These are phyloP conservation scores for Arabidopsis thaliana DNA, from an alignment of 345 rosid genomes.

Conservation along the genomic window DNA sequence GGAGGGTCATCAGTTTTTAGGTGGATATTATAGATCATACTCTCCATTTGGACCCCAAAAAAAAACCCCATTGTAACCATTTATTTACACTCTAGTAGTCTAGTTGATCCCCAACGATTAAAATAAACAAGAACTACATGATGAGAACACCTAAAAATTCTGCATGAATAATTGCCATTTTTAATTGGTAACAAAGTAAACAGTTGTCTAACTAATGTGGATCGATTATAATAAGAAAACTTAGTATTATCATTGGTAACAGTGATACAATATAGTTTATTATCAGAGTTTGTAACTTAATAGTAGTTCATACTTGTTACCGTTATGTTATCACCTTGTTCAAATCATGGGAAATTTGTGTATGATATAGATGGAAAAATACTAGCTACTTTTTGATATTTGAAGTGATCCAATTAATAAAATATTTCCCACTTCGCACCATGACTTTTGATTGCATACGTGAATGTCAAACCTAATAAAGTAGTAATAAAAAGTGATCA, in stretches of 20 bases:
- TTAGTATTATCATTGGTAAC: not conserved
- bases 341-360: not conserved
- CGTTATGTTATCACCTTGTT: conserved; percentile 2
- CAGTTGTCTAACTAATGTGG: too few species aligned
- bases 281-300: not conserved
- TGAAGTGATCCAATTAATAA: conserved; percentile 3
- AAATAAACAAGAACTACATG: too few species aligned
- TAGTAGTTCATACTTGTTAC: conserved; percentile 1
- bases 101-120: too few species aligned
- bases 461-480: conserved; percentile 45
- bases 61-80: too few species aligned
- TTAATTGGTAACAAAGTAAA: too few species aligned
- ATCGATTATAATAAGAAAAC: not conserved
- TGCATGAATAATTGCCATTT: too few species aligned
- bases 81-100: too few species aligned
- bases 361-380: not conserved
- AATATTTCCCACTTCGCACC: conserved; percentile 32
- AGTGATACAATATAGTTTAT: not conserved
- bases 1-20: too few species aligned
- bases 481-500: conserved; percentile 28
- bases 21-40: too few species aligned
- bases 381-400: not conserved
- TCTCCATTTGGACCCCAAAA: too few species aligned
- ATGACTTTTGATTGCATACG: conserved; percentile 33
- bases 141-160: too few species aligned